Base-by-base conservation (phyloP, 331 rosid species). In the Ulmus americana region DNA sequence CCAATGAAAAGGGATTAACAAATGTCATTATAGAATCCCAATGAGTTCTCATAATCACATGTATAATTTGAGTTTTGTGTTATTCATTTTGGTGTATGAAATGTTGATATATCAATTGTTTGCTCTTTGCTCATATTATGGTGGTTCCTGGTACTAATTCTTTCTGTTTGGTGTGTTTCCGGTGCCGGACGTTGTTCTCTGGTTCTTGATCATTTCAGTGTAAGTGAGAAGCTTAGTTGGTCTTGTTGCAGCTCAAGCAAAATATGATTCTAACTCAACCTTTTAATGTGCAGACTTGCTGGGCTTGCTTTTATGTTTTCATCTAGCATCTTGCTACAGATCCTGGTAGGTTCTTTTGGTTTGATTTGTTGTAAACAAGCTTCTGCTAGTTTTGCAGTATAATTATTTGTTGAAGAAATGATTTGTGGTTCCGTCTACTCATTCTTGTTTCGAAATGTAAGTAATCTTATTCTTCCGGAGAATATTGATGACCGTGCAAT, bases 221-320 rank as follows among this genome's bases (percentile, higher is more conserved):
- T 91, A 81, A 86, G 97, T 78, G 55, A 35, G 72, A 65, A 76
- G 35, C 38, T 64, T 52, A 63, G 48, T 71, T 68, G 43, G 56
- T 47, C 45, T 68, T 67, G 75, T 39, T 65, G 68, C 71, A 55
- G 68, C 78, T 76, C 47, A 43, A 46, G 56, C 11, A 13, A 61
- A 68, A 53, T 64, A 41, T 60, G 65, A 20, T 16, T 70, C 58
- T 84, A 65, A 71, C 15, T 3, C 50, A 8, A 48, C 40, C 16
- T 53, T 49, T 60, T 61, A 7, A 41, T 47, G 40, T 81, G 85
- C 84, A 94, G 99, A 75, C 96, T 94, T 77, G 99, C 97, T 53
- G 99, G 97, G 67, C 83, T 94, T 71, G 99, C 99, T 46, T 94
- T 94, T 83, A 94, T 94, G 99, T 94, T 94, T 78, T 94, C 99